A percentile compares a stretch with the other conserved stretches of the same genome.
Conservation (phyloP, 805 yeast species). For the Candida jianshihensis region DNA sequence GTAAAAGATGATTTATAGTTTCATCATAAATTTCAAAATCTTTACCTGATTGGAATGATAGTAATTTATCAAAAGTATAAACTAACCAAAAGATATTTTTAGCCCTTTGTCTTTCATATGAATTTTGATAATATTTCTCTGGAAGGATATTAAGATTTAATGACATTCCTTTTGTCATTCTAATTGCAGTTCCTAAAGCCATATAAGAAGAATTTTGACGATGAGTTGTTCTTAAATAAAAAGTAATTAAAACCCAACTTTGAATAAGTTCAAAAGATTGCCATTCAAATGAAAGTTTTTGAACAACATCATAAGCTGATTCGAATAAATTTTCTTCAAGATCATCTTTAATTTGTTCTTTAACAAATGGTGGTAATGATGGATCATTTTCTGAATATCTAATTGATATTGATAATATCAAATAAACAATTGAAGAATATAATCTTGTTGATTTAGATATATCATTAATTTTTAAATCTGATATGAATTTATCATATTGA, state of each 20-base stretch:
- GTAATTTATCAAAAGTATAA: slow-evolving; percentile 45
- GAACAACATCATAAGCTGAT: slow-evolving; percentile 31
- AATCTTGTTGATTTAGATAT: slow-evolving; percentile 32
- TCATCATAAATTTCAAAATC: slow-evolving; percentile 29
- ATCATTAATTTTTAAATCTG: slow-evolving; percentile 26
- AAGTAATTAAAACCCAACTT: slow-evolving; percentile 39
- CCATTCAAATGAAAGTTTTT: slow-evolving; percentile 41
- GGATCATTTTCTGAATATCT: slow-evolving; percentile 39
- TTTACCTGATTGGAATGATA: slow-evolving; percentile 48
- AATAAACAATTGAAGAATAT: slow-evolving; percentile 43
- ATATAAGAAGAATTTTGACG: slow-evolving; percentile 38
- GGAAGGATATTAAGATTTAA: slow-evolving; percentile 28
- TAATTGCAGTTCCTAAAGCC: slow-evolving; percentile 35
- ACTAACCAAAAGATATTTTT: slow-evolving; percentile 49
- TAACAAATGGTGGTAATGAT: slow-evolving; percentile 9
- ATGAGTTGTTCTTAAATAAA: slow-evolving; percentile 36
- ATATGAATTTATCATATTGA: slow-evolving; percentile 32
- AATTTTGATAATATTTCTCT: slow-evolving; percentile 11
- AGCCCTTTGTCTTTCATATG: slow-evolving; percentile 38
- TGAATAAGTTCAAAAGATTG: slow-evolving; percentile 45
- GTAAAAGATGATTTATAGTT: slow-evolving; percentile 28
- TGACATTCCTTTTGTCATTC: slow-evolving; percentile 39
- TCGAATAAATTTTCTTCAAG: slow-evolving; percentile 38
- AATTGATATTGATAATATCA: slow-evolving; percentile 43
- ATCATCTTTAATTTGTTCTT: slow-evolving; percentile 12